Evolutionary conservation across 129 eudicot genomes (phyloP).

Genomic region (Chrysanthemum lavandulifolium): DNA sequence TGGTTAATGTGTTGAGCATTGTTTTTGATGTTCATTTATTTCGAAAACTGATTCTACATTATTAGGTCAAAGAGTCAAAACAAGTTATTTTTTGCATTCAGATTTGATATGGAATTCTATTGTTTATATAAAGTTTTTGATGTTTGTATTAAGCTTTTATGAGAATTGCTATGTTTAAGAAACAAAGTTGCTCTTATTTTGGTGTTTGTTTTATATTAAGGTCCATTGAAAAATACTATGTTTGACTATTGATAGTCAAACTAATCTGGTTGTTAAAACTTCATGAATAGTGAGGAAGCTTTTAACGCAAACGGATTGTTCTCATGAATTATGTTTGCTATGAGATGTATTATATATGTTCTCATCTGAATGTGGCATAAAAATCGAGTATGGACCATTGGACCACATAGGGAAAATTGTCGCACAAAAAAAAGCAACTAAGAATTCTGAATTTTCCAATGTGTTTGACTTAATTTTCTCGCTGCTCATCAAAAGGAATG

Average conservation of each 20-base stretch:
- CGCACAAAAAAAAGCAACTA: too few relatives aligned
- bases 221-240: not conserved
- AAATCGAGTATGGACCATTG: too few relatives aligned
- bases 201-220: not conserved
- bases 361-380: constrained; percentile 5
- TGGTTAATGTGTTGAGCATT: constrained; percentile 10
- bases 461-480: too few relatives aligned
- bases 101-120: too few relatives aligned
- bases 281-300: constrained; percentile 18
- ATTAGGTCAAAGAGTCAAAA: constrained; percentile 1
- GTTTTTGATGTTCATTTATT: not conserved
- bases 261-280: not conserved
- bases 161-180: not conserved
- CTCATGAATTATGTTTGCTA: too few relatives aligned
- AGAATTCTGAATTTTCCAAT: too few relatives aligned
- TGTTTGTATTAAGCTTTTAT: not conserved
- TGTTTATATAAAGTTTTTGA: too few relatives aligned
- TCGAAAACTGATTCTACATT: not conserved
- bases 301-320: too few relatives aligned
- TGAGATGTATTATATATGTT: constrained; percentile 5
- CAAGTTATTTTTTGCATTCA: too few relatives aligned
- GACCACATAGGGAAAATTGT: not conserved
- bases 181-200: not conserved
- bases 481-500: too few relatives aligned
- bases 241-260: constrained; percentile 31